phyloP scores from a whole-genome alignment of 345 rosid genomes.

The Ceriops decandra region DNA sequence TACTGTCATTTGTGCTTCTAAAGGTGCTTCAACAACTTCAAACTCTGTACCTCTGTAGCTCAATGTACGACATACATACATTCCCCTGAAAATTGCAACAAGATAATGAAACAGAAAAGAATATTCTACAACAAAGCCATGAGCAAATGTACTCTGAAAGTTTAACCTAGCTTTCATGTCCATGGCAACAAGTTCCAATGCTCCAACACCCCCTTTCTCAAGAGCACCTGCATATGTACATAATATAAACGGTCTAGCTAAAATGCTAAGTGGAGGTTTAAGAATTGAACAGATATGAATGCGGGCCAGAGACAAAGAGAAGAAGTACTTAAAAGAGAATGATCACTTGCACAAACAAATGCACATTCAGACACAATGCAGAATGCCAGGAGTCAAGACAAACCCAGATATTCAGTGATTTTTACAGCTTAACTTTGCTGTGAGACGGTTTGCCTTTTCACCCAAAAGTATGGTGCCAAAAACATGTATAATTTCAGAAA shows the following conservation, averaged over 20 bases:
- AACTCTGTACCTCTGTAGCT: slow-evolving; percentile 94
- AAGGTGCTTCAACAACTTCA: slow-evolving; percentile 89
- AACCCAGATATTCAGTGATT: no score
- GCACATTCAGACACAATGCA: no score
- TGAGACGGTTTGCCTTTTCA: no score
- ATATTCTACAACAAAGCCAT: slow-evolving; percentile 12
- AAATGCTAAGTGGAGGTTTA: no score
- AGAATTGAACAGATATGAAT: no score
- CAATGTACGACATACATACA: slow-evolving; percentile 98
- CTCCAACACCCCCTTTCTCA: slow-evolving; percentile 98
- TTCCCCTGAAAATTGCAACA: slow-evolving; percentile 64
- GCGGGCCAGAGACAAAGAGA: no score
- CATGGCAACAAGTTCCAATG: slow-evolving; percentile 99
- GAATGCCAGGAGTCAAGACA: no score
- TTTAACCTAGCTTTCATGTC: slow-evolving; percentile 98
- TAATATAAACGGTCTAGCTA: background rate
- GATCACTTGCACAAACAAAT: no score
- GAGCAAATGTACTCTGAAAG: slow-evolving; percentile 14
- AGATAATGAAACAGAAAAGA: slow-evolving; percentile 6
- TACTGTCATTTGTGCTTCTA: slow-evolving; percentile 93
- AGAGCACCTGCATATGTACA: slow-evolving; percentile 59
- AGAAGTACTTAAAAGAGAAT: no score
- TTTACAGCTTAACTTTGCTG: no score
- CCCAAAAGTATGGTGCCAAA: no score
- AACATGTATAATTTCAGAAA: no score